Evolutionary conservation across 768 basidiomycete genomes (phyloP), one percentile per base, ranked within the genome.

Genomic region (Pleurotus eryngii): DNA sequence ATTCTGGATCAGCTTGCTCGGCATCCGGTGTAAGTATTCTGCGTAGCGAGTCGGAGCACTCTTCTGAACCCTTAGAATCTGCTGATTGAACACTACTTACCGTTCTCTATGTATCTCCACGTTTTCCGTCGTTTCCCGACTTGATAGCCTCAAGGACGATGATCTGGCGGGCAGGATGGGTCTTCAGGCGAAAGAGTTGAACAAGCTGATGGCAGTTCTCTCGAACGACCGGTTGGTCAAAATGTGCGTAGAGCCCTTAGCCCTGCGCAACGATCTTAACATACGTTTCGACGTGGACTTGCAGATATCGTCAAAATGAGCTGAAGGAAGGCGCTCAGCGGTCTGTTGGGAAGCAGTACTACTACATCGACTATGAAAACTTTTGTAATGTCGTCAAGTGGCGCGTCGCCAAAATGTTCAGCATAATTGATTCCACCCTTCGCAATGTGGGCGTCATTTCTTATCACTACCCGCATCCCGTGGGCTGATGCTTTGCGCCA

Each of bases 371-470:
- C 74, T 95, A 96, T 72, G 85, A 93, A 65, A 85, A 87, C 67
- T 95, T 98, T 68, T 95, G 92, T 73, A 95, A 98, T 71, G 95
- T 98, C 46, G 91, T 96, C 72, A 98, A 98, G 71, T 99, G 96
- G 92, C 82, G 95, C 40, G 85, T 98, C 55, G 92, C 92, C 4
- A 90, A 91, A 68, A 95, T 98, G 92, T 82, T 91, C 61, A 81
- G 86, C 60, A 84, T 85, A 59, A 93, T 99, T 61, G 95, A 98
- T 73, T 86, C 89, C 30, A 87, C 86, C 54, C 78, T 96, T 63
- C 88, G 94, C 61, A 93, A 95, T 72, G 95, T 94, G 59, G 56
- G 84, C 75, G 35, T 11, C 7, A 30, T 47, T 17, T 7, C 12
- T 26, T 12, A 26, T 46, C 38, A 17, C 30, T 38, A 48, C 40